Base-by-base conservation (phyloP, 345 rosid species). In the Eucalyptus pauciflora region DNA sequence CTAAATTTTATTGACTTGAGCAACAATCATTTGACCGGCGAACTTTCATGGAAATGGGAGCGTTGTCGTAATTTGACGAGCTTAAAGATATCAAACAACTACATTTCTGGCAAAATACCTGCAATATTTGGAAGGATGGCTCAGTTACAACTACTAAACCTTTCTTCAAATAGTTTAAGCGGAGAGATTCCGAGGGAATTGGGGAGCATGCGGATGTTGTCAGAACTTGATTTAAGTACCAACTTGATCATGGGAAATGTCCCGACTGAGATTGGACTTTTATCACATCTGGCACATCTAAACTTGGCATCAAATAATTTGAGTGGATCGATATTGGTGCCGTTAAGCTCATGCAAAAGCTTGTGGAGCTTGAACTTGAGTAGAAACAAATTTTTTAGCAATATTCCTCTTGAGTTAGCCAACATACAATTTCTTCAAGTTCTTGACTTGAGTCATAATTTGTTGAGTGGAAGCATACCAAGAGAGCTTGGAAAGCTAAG, bases 141-240 rank as follows among this genome's bases (percentile, higher is more conserved):
- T 69, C 80, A 8, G 4, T 33, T 33, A 33, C 80, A 33, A 4
- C 6, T 3, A 33, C 24, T 69, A 5, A 8, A 69, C 24, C 80
- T 69, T 69, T 69, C 80, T 69, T 69, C 80, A 69, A 69, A 69
- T 33, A 69, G 8, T 31, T 69, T 69, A 33, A 69, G 45, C 0
- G 24, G 80, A 33, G 45, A 8, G 80, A 69, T 69, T 69, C 80
- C 80, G 0, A 69, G 24, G 0, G 45, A 69, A 69, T 1, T 69
- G 13, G 45, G 80, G 5, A 69, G 7, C 24, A 3, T 69, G 45
- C 0, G 2, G 13, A 69, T 3, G 24, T 8, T 69, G 7, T 33
- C 33, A 2, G 24, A 69, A 17, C 80, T 69, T 0, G 80, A 69
- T 8, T 9, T 69, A 69, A 69, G 43, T 33, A 16, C 7, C 80